Base-by-base conservation (phyloP, 2,329 filamentous ascomycete genomes). In the Aspergillus japonicus region DNA sequence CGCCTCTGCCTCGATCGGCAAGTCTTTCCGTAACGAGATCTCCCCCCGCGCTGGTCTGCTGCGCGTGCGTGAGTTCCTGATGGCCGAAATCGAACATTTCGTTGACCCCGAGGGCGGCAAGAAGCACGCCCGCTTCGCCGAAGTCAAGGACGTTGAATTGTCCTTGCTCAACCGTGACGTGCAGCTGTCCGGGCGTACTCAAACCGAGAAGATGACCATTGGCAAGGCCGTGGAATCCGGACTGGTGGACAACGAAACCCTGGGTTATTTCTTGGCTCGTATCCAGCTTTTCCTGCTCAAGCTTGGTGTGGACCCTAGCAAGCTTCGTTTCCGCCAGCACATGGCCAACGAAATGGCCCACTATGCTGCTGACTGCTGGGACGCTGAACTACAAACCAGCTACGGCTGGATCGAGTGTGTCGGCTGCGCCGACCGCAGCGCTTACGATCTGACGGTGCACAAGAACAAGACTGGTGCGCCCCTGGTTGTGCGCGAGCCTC, bases 41-140 rank as follows among this genome's bases (percentile, higher is more conserved):
- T 97, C 95, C 0, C 95, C 95, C 10, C 87, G 95, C 58, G 87
- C 91, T 64, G 95, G 95, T 78, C 87, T 99, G 47, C 81, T 99
- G 60, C 90, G 95, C 69, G 95, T 99, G 48, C 91, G 95, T 69
- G 95, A 99, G 77, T 98, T 99, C 80, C 80, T 97, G 69, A 98
- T 99, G 95, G 95, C 94, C 24, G 95, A 99, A 80, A 96, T 99
- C 69, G 95, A 99, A 81, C 95, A 99, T 78, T 99, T 91, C 73
- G 95, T 99, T 67, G 95, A 99, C 71, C 95, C 95, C 11, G 84
- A 95, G 71, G 87, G 92, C 73, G 92, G 92, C 78, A 99, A 99
- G 87, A 96, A 95, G 80, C 95, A 99, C 76, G 80, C 84, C 55
- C 89, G 93, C 58, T 99, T 99, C 78, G 79, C 86, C 50, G 91